Evolutionary conservation across 352 stramenopile species (phyloP), one percentile per base, ranked within the genome.

Genomic region (Globisporangium cylindrosporum): DNA sequence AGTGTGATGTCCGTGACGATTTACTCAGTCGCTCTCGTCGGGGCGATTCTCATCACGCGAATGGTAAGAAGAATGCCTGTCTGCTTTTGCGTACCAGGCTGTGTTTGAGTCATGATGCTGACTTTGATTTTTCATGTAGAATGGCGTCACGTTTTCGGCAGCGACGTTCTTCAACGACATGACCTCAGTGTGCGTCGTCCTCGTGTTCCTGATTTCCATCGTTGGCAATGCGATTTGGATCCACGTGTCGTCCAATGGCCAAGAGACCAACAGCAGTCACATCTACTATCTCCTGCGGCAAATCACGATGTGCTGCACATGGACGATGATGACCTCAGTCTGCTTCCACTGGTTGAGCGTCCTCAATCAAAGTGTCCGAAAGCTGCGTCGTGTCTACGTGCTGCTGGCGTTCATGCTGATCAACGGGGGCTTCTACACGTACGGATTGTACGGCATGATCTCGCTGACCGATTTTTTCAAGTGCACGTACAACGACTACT

Each of bases 1-100:
- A 93, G 84, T 58, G 87, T 94, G 43, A 92, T 94, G 83, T 94
- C 87, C 0, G 82, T 94, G 58, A 92, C 84, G 41, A 91, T 94
- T 54, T 94, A 89, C 61, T 76, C 87, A 25, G 82, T 94, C 27
- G 83, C 79, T 46, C 75, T 94, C 32, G 87, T 87, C 51, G 87
- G 81, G 2, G 82, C 87, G 29, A 74, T 94, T 29, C 77, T 94
- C 29, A 84, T 94, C 61, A 94, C 87, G 18, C 80, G 87, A 62
- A 94, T 94, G 87, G 86, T 93, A 74, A 60, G 55, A 63, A 12
- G 15, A 18, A 36, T 36, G 12, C 14, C 24, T 27, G n/a, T 24
- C 6, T 25, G 5, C 2, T 48, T 22, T 10, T 51, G 1, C 5
- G 53, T 36, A 18, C 29, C 22, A 14, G 29, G 20, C 3, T 72